These are phyloP conservation scores for Ascochyta clinopodiicola DNA, from an alignment of 2,329 filamentous ascomycete species.

Conservation along the genomic window DNA sequence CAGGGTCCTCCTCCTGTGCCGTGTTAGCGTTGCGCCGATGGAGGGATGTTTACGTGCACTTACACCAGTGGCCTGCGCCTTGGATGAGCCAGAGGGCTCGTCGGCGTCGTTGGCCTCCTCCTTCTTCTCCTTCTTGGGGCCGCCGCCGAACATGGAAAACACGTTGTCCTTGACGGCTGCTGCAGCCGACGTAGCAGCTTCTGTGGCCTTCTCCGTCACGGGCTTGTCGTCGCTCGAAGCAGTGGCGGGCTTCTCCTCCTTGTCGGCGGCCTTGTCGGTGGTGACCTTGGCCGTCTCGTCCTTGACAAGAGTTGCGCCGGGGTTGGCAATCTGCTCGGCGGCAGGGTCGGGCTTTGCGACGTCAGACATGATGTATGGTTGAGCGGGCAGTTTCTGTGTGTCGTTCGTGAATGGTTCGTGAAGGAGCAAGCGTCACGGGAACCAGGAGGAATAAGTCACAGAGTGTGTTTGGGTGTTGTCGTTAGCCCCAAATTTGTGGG, in stretches of 20 bases:
- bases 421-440: constrained; percentile 7
- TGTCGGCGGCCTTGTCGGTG: constrained; percentile 44
- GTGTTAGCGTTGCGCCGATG: constrained; percentile 18
- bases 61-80: constrained; percentile 59
- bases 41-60: constrained; percentile 12
- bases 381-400: constrained; percentile 3
- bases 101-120: constrained; percentile 73
- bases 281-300: constrained; percentile 55
- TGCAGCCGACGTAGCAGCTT: constrained; percentile 44
- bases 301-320: constrained; percentile 50
- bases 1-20: constrained; percentile 71
- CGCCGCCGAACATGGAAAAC: constrained; percentile 99
- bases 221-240: constrained; percentile 59
- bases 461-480: constrained; percentile 25
- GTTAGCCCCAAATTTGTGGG: constrained; percentile 36
- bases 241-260: constrained; percentile 26
- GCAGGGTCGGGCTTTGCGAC: constrained; percentile 51
- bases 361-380: constrained; percentile 43
- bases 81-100: constrained; percentile 85
- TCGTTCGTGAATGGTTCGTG: constrained; percentile 14
- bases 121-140: constrained; percentile 94
- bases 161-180: constrained; percentile 64
- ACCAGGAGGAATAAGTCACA: constrained; percentile 14
- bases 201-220: constrained; percentile 48
- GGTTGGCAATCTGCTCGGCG: constrained; percentile 48